Evolutionary conservation across 495 filamentous ascomycete genomes (phyloP), one percentile per base, ranked within the genome.

Genomic region (Podospora pseudocomata): DNA sequence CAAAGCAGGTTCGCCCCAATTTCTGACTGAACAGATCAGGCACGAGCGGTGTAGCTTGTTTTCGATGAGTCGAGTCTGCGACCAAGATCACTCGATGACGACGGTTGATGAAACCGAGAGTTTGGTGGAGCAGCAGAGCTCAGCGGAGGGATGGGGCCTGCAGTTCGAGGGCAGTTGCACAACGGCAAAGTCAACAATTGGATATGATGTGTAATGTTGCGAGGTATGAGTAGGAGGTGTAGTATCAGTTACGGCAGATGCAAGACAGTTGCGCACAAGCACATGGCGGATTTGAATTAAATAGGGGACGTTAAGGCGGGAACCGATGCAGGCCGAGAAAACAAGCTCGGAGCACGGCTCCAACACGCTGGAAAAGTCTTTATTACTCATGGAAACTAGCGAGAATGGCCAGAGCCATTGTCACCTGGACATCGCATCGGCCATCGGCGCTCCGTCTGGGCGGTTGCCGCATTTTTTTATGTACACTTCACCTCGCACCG

Each of bases 261-360:
- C 20, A 61, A 26, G 55, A 58, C 18, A n/a, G 55, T 58, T 11
- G 55, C 6, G 59, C 32, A 44, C n/a, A 30, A 54, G 15, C 64
- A 27, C 63, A 56, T 26, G 64, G 54, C 54, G 64, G 26, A 5
- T 57, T 57, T 26, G 26, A 64, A 34, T 34, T 57, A 68, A 65
- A 61, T 68, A 68, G 7, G 39, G 39, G 39, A 49, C 63, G 63
- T 65, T 32, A 65, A 58, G 55, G 67, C 23, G 44, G 39, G n/a
- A 63, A 32, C 67, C 67, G 68, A 69, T 63, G 56, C 68, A 66
- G 63, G 67, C 63, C 58, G 63, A 65, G 64, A 62, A 65, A 62
- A 58, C 54, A 58, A 61, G 28, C 20, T 61, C 16, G 30, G 30
- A 49, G 30, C 16, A 1, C n/a, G n/a, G 61, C 32, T 63, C 32